Evolutionary conservation across 768 basidiomycete genomes (phyloP), one percentile per base, ranked within the genome.

Genomic region (Goffeauzyma gilvescens): DNA sequence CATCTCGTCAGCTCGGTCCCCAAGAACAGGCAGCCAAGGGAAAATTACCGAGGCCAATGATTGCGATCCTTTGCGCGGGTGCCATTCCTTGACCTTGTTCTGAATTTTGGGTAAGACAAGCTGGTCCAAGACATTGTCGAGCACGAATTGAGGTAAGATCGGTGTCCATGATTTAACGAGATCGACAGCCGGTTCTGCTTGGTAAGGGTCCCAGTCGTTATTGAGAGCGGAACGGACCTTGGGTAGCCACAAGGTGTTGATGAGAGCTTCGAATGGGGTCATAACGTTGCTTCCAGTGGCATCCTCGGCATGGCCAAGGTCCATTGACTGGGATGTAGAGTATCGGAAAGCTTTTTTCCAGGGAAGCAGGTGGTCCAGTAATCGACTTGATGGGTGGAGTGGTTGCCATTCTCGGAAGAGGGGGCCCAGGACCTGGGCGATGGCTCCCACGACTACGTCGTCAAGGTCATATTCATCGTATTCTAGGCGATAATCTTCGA

Each of bases 211-310:
- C 93, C 93, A 98, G 24, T 87, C 80, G 61, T 98, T 96, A 64
- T 96, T 96, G 60, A 96, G 78, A 9, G 75, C 71, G 0, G 84
- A 83, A 21, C 93, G 75, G n/a, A 96, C 79, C 65, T 76, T 83
- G 0, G 93, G 93, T 21, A 98, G 67, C 93, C 89, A 98, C 8
- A 82, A 69, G 50, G 79, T 83, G 89, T 93, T 96, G 12, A 96
- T 64, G 20, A 96, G 68, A 46, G 79, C 83, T 59, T 98, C 93
- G 59, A 83, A 98, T 0, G 90, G 79, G 13, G 87, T 87, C 93
- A 98, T 98, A 13, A 41, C 36, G 13, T 22, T 38, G 13, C 37
- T 38, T 13, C 22, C 30, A 17, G 30, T 30, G 6, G 30, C 45
- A 20, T 50, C 46, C 6, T 52, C 51, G 4, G 37, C 41, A 3